Base-by-base conservation (phyloP, 2,329 filamentous ascomycete genomes). In the Blumeriella jaapii region DNA sequence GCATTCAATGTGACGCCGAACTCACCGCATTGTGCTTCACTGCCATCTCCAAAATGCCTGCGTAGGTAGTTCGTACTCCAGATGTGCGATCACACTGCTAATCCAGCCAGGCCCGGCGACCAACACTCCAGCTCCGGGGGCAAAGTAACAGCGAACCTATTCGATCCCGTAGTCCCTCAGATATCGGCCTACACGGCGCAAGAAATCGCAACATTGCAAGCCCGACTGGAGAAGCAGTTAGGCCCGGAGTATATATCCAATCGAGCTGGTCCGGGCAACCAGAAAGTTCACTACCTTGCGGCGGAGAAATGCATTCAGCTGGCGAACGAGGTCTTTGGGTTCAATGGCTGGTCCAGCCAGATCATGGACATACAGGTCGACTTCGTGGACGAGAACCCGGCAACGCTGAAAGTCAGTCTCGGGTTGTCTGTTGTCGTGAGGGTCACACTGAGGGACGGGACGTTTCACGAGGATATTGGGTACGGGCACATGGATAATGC, bases 401-500 rank as follows among this genome's bases (percentile, higher is more conserved):
- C 78, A 50, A 86, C 77, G 6, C 71, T 79, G 41, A 89, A 79
- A 56, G 77, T 95, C 49, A 86, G 73, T 44, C 67, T 96, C 22
- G 91, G 91, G 0, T 59, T 98, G 23, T 93, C 85, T 1, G 87
- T 95, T 34, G 85, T 93, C 42, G 78, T 96, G 39, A 75, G 91
- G 39, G 81, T 98, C 20, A 94, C 86, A 2, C 62, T 98, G 35
- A 80, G 78, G 44, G 89, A 96, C 60, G 91, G 91, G 29, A 91
- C 89, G n/a, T 96, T 77, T 55, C 91, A 96, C 56, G 91, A 98
- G 69, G 91, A 98, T 55, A 81, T 96, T 43, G 91, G 91, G 17
- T 98, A 98, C 54, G 91, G 91, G 6, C 83, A 91, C 48, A 93
- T 93, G 49, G 89, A 96, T 59, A 98, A 98, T 54, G 85, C 80